phyloP scores from a whole-genome alignment of 805 yeast species.

The Zygoascus bituminiphila region DNA sequence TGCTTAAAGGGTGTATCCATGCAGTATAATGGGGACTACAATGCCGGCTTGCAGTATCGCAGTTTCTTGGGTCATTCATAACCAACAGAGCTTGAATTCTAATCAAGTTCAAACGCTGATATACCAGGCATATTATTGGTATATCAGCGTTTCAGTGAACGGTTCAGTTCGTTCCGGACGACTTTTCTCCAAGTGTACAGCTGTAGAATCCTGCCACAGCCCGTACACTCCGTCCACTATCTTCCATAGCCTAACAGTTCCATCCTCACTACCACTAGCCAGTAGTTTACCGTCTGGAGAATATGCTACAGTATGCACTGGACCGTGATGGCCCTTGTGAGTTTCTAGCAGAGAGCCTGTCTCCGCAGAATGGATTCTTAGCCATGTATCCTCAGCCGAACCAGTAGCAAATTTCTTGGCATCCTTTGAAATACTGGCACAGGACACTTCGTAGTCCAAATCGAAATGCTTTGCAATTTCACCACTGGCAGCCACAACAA shows the following conservation, averaged over 20 bases:
- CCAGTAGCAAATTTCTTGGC: slow-evolving; percentile 23
- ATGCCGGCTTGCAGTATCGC: neutral
- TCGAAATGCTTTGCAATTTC: slow-evolving; percentile 12
- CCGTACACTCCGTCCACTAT: slow-evolving; percentile 34
- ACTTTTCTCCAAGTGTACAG: neutral
- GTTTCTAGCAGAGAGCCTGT: slow-evolving; percentile 84
- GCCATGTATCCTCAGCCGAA: slow-evolving; percentile 25
- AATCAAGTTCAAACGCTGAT: too few species aligned
- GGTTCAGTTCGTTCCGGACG: neutral
- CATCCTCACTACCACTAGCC: slow-evolving; percentile 97
- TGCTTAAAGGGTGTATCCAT: neutral
- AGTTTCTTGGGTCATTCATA: neutral
- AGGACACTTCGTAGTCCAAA: slow-evolving; percentile 23
- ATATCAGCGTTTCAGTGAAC: neutral
- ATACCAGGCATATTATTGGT: too few species aligned
- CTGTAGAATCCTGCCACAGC: slow-evolving; percentile 19
- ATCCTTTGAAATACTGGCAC: slow-evolving; percentile 20
- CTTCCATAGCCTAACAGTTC: slow-evolving; percentile 91
- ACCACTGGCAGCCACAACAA: slow-evolving; percentile 17
- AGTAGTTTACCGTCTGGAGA: slow-evolving; percentile 69
- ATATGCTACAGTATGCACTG: slow-evolving; percentile 78
- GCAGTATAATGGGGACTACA: neutral
- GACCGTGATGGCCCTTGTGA: slow-evolving; percentile 94
- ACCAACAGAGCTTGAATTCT: too few species aligned
- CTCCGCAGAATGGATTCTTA: slow-evolving; percentile 32